Percentiles rank a stretch among this genome's conserved stretches.
These are phyloP conservation scores for Chlorella sp. DNA, from an alignment of 139 green algal genomes.

Conservation along the genomic window DNA sequence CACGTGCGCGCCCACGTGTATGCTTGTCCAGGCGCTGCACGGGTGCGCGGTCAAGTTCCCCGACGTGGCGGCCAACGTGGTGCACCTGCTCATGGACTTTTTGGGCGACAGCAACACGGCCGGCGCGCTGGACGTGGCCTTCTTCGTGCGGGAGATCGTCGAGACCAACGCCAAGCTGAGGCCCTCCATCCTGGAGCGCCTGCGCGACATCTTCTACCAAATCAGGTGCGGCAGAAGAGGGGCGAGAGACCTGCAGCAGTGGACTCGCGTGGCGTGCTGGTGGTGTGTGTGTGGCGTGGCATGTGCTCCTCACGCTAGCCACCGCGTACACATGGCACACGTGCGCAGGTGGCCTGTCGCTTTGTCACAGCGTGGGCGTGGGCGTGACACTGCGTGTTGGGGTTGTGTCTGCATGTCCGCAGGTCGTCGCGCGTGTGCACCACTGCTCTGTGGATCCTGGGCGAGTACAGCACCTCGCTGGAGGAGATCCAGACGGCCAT, in stretches of 20 bases:
- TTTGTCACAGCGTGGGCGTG: no score
- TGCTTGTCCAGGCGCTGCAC: constrained; percentile 93
- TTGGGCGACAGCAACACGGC: constrained; percentile 73
- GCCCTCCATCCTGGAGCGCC: constrained; percentile 70
- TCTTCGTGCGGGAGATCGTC: constrained; percentile 93
- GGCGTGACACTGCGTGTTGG: no score
- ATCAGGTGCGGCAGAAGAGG: constrained; percentile 2
- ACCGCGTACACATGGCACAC: no score
- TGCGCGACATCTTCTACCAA: constrained; percentile 82
- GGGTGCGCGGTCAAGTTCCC: constrained; percentile 91
- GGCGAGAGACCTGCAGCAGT: no score
- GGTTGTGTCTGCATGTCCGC: constrained; percentile 65
- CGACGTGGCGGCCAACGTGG: constrained; percentile 82
- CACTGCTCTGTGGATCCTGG: constrained; percentile 91
- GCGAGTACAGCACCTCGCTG: constrained; percentile 74
- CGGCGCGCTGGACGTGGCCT: constrained; percentile 76
- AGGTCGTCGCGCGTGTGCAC: constrained; percentile 74
- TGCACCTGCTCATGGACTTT: constrained; percentile 98
- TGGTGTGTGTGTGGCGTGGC: no score
- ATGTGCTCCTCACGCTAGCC: no score
- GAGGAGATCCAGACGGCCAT: constrained; percentile 71
- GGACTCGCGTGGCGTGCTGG: no score
- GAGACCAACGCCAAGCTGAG: constrained; percentile 89
- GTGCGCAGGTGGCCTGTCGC: no score
- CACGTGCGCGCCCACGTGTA: no score